Base-by-base conservation (phyloP, 2,329 filamentous ascomycete species). In the Neofusicoccum cordaticola region DNA sequence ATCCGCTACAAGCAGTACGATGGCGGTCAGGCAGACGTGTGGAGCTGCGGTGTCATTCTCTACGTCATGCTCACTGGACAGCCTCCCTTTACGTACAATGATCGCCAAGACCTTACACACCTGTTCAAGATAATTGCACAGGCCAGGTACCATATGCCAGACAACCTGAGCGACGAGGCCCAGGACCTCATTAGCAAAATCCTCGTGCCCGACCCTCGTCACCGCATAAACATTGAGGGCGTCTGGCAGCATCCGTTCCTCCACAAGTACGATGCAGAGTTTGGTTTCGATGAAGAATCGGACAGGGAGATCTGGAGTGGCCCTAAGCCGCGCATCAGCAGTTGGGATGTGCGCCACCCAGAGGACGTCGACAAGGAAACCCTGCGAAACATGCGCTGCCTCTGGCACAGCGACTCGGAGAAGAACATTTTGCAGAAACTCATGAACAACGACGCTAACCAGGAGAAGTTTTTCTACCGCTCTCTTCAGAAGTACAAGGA, bases 391-490 rank as follows among this genome's bases (percentile, higher is more conserved):
- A 83, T 99, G 68, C 90, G 90, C 66, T 94, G 93, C 2, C 84
- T 98, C 71, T 98, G 93, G 93, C 93, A 98, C 79, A 90, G 89
- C 70, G 90, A 92, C 68, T 86, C 86, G 39, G 90, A 94, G 69
- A 85, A 90, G 34, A 84, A 88, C 17, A 79, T 98, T 22, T 83
- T 90, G 27, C 81, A 86, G 63, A 89, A 88, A 71, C 82, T 98
- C n/a, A 69, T 81, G 62, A 80, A 75, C 69, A 71, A 76, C 48
- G 80, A 83, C 70, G 82, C 86, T 4, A 98, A 96, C 68, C 92
- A 97, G 63, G 93, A 97, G 74, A 96, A 97, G 73, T 85, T 94
- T 69, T 97, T 98, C 77, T 99, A 98, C 77, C 90, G 88, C 77
- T 85, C 96, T 19, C 84, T 99, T 7, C 79, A 90, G 68, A 90